Evolutionary conservation across 1,139 yeast genomes (phyloP).

Genomic region (Blastobotrys serpentis): DNA sequence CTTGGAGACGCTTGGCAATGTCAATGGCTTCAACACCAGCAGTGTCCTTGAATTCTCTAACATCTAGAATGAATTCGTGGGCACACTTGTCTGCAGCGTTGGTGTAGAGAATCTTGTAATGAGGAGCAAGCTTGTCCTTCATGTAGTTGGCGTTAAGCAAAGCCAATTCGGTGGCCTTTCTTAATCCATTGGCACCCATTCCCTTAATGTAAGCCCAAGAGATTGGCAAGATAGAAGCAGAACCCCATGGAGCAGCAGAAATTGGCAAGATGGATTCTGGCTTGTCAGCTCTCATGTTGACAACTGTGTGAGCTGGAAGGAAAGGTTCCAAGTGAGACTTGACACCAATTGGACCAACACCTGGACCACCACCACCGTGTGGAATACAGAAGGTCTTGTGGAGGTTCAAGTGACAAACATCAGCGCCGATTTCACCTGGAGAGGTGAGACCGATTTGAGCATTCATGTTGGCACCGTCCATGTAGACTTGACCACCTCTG

Average conservation of each 20-base stretch:
- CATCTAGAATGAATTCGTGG: slow-evolving; percentile 91
- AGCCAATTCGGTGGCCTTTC: slow-evolving; percentile 82
- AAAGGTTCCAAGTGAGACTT: slow-evolving; percentile 76
- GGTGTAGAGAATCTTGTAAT: slow-evolving; percentile 75
- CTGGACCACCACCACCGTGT: slow-evolving; percentile 99
- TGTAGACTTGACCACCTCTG: slow-evolving; percentile 91
- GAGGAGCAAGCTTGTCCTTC: slow-evolving; percentile 70
- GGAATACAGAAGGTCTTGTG: slow-evolving; percentile 98
- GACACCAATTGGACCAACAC: slow-evolving; percentile 97
- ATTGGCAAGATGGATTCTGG: slow-evolving; percentile 69
- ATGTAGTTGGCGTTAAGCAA: slow-evolving; percentile 94
- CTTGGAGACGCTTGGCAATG: slow-evolving; percentile 94
- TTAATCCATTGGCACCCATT: slow-evolving; percentile 84
- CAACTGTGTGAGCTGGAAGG: slow-evolving; percentile 75
- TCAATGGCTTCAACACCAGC: slow-evolving; percentile 92
- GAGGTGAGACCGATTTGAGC: slow-evolving; percentile 97
- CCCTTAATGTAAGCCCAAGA: slow-evolving; percentile 93
- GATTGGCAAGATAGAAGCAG: slow-evolving; percentile 89
- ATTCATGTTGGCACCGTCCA: slow-evolving; percentile 99
- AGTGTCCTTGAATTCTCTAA: slow-evolving; percentile 73
- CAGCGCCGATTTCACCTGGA: slow-evolving; percentile 98
- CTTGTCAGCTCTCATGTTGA: slow-evolving; percentile 46
- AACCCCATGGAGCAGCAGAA: slow-evolving; percentile 93
- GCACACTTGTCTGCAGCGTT: slow-evolving; percentile 78
- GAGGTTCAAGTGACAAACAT: slow-evolving; percentile 92